phyloP scores from a whole-genome alignment of 73 alveolate species.

The Tetrahymena borealis region DNA sequence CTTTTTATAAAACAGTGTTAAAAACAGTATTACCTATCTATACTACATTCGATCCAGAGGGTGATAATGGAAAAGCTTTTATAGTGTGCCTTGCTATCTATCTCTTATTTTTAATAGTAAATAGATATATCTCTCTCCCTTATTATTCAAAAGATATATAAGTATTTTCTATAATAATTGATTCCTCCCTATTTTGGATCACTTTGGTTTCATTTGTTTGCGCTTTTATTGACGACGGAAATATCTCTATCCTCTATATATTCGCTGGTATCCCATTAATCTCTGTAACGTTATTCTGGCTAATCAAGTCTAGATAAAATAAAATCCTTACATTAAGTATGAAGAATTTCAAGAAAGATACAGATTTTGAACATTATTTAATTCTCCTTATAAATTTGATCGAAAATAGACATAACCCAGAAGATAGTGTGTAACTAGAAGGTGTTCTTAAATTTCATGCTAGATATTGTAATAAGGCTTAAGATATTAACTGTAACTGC shows the following conservation, averaged over 20 bases:
- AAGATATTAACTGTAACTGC: constrained; percentile 21
- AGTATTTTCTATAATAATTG: constrained; percentile 5
- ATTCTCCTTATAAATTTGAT: constrained; percentile 10
- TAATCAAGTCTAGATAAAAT: constrained; percentile 10
- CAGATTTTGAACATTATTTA: constrained; percentile 34
- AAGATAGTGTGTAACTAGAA: constrained; percentile 16
- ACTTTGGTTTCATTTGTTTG: constrained; percentile 23
- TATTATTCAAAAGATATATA: constrained; percentile 23
- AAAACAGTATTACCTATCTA: constrained; percentile 24
- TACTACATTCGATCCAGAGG: constrained; percentile 25
- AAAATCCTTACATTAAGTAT: constrained; percentile 1
- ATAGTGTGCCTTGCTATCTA: constrained; percentile 5
- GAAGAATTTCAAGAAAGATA: constrained; percentile 20
- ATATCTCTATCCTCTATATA: constrained; percentile 14
- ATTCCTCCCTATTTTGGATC: constrained; percentile 21
- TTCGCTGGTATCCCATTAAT: constrained; percentile 32
- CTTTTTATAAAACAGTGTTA: not conserved
- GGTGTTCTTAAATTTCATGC: constrained; percentile 38
- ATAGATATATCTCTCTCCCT: constrained; percentile 33
- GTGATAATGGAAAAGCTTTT: constrained; percentile 11
- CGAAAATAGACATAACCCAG: constrained; percentile 20
- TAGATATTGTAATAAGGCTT: constrained; percentile 16
- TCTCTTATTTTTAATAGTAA: not conserved
- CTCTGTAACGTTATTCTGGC: not conserved
- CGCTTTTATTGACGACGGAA: constrained; percentile 21